A percentile compares a stretch with the other conserved stretches of the same genome.
Conservation (phyloP, 306 rosid genomes). For the Glycine tomentella region DNA sequence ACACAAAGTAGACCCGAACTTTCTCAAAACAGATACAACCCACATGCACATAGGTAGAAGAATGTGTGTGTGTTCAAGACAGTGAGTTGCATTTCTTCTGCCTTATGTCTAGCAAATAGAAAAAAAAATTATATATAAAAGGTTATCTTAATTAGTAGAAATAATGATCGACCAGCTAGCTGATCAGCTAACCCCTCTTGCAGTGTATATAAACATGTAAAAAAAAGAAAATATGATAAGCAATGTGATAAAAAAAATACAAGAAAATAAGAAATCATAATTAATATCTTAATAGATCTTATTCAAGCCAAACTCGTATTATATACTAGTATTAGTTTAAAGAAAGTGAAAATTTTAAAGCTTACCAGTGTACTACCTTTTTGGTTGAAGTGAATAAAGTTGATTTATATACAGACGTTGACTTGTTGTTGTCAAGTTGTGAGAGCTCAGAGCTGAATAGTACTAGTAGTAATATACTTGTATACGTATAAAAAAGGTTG, state of each 20-base stretch:
- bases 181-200: no score
- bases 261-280: no score
- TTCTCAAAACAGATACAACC: constrained; percentile 34
- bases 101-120: constrained; percentile 37
- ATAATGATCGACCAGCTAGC: no score
- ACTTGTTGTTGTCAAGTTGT: no score
- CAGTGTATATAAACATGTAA: no score
- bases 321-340: no score
- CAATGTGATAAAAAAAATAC: no score
- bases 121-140: no score
- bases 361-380: background rate
- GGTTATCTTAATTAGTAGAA: no score
- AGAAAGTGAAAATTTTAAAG: background rate
- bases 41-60: constrained; percentile 43
- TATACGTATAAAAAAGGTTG: background rate
- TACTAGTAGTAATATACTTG: background rate
- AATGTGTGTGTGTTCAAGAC: background rate
- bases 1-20: background rate
- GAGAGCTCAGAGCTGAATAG: background rate
- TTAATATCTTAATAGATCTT: no score
- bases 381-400: background rate
- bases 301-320: no score
- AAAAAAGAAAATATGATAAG: no score
- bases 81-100: background rate
- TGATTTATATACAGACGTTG: background rate